Evolutionary conservation across 768 basidiomycete genomes (phyloP).

Genomic region (Termitomyces sp.): DNA sequence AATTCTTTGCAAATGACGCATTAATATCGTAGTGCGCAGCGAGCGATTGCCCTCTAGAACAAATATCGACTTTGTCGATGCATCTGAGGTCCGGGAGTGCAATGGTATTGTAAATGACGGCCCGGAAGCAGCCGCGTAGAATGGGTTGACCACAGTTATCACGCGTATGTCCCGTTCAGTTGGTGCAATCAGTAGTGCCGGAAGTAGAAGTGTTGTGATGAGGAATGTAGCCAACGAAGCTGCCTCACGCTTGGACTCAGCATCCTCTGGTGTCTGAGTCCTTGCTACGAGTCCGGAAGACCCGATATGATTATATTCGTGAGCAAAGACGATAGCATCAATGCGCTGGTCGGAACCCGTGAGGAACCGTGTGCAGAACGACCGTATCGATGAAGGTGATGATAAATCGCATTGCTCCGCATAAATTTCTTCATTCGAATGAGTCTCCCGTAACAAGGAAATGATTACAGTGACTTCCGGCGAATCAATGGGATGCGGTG

Average conservation of each 20-base stretch:
- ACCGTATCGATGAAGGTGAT: constrained; percentile 62
- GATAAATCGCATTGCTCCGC: constrained; percentile 76
- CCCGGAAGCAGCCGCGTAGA: constrained; percentile 78
- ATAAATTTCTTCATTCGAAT: constrained; percentile 73
- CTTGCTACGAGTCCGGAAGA: constrained; percentile 29
- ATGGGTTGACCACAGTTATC: constrained; percentile 82
- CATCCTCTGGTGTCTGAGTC: constrained; percentile 17
- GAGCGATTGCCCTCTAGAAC: constrained; percentile 65
- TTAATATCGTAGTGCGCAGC: constrained; percentile 59
- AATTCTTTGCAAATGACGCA: constrained; percentile 80
- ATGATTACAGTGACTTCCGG: constrained; percentile 57
- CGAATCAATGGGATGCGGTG: constrained; percentile 54
- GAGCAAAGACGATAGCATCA: constrained; percentile 77
- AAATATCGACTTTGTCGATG: constrained; percentile 33
- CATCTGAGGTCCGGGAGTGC: constrained; percentile 15
- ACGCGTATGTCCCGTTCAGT: constrained; percentile 91
- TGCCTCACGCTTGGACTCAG: constrained; percentile 40
- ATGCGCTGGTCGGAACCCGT: constrained; percentile 62
- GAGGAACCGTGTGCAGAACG: constrained; percentile 68
- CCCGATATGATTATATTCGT: constrained; percentile 72
- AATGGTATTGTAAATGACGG: constrained; percentile 29
- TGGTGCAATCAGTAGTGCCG: constrained; percentile 76
- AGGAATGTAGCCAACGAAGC: constrained; percentile 72
- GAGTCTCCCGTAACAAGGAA: constrained; percentile 61
- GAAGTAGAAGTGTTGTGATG: constrained; percentile 74